phyloP scores from a whole-genome alignment of 495 filamentous ascomycete genomes.

The Hypoxylon crocopeplum region DNA sequence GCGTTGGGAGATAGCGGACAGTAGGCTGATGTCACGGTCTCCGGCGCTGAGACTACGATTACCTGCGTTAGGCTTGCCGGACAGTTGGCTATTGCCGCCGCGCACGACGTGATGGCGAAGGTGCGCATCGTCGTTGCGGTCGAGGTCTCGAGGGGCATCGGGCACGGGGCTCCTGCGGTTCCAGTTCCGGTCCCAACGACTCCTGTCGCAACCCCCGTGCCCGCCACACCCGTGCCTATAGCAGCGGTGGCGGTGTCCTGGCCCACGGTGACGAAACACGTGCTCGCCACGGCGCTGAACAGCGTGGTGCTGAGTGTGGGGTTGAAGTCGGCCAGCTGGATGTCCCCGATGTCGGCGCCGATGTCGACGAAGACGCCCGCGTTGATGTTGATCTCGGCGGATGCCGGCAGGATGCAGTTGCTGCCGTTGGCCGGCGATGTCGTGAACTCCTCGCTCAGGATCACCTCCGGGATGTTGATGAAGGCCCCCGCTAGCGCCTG shows the following conservation, averaged over 20 bases:
- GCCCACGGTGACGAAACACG: constrained; percentile 31
- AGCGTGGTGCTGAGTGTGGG: constrained; percentile 40
- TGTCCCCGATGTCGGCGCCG: constrained; percentile 29
- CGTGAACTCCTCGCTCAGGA: constrained; percentile 26
- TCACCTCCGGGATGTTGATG: constrained; percentile 39
- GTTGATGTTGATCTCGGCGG: constrained; percentile 42
- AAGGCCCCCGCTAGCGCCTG: constrained; percentile 37
- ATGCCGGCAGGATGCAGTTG: constrained; percentile 34
- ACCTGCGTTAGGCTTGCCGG: constrained; percentile 35
- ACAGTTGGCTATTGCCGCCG: constrained; percentile 32
- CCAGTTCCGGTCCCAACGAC: constrained; percentile 2
- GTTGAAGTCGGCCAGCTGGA: constrained; percentile 23
- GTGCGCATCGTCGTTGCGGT: constrained; percentile 16
- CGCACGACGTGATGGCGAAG: constrained; percentile 35
- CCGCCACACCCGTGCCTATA: neutral
- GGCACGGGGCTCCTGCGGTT: neutral
- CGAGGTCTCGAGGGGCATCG: constrained; percentile 13
- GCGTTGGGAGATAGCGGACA: constrained; percentile 23
- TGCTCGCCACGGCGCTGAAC: constrained; percentile 40
- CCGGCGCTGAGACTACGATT: constrained; percentile 24
- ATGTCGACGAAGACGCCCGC: constrained; percentile 40
- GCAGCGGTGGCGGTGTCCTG: neutral
- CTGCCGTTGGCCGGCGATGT: constrained; percentile 10
- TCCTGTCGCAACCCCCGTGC: no score
- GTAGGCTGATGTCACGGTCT: constrained; percentile 7